A percentile compares a stretch with the other conserved stretches of the same genome.
Evolutionary conservation across 2,329 filamentous ascomycete genomes (phyloP).

Genomic region (Didymella keratinophila): DNA sequence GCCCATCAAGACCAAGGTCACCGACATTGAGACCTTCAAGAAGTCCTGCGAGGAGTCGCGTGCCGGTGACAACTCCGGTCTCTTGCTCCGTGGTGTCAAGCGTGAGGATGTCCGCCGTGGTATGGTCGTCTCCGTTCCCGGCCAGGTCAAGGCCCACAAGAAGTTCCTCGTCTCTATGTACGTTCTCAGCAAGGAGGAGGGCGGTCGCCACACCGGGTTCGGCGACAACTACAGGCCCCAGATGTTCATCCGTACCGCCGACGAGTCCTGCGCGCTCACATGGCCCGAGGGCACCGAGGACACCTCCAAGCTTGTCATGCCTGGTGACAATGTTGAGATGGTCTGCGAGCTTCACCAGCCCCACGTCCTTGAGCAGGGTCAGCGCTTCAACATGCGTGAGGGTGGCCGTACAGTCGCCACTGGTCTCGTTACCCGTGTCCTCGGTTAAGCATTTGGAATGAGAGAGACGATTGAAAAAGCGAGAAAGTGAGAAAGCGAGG

Average conservation of each 20-base stretch:
- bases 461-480: constrained; percentile 5
- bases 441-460: constrained; percentile 39
- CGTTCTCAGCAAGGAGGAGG: constrained; percentile 96
- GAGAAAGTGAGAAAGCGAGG: constrained; percentile 9
- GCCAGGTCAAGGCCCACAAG: constrained; percentile 82
- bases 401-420: constrained; percentile 71
- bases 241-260: constrained; percentile 91
- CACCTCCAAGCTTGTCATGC: constrained; percentile 86
- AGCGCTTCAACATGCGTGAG: constrained; percentile 98
- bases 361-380: constrained; percentile 86
- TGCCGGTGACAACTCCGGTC: constrained; percentile 97
- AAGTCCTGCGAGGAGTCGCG: constrained; percentile 97
- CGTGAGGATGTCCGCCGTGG: constrained; percentile 94
- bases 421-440: constrained; percentile 50
- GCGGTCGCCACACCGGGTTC: constrained; percentile 96
- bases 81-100: constrained; percentile 93
- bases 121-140: constrained; percentile 90
- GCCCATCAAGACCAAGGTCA: constrained; percentile 97
- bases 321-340: constrained; percentile 99
- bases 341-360: constrained; percentile 83
- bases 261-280: constrained; percentile 75
- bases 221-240: constrained; percentile 95
- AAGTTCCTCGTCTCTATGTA: constrained; percentile 97
- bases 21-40: constrained; percentile 99
- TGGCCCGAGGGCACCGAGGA: constrained; percentile 88